These are phyloP conservation scores for Solanum lycopersicoides DNA, from an alignment of 257 asterid species.

Conservation along the genomic window DNA sequence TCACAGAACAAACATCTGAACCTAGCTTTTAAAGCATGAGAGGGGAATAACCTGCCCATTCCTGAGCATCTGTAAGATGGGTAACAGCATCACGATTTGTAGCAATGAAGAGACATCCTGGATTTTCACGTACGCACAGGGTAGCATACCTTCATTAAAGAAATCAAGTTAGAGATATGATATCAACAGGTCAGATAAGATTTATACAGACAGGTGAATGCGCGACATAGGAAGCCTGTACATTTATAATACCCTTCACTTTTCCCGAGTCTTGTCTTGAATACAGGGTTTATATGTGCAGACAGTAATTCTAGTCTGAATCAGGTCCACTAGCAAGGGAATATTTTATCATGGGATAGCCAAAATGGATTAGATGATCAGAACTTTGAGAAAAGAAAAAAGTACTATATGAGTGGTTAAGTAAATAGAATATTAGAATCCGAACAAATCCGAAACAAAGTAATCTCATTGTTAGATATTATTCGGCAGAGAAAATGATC, in stretches of 20 bases:
- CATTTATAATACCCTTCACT: background rate
- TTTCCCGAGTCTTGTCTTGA: background rate
- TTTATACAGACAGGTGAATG: background rate
- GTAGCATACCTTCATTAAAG: constrained; percentile 74
- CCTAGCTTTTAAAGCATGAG: background rate
- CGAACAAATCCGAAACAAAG: background rate
- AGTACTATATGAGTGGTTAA: background rate
- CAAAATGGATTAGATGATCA: background rate
- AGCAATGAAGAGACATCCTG: constrained; percentile 94
- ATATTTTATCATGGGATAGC: background rate
- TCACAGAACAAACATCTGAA: background rate
- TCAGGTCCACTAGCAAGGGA: background rate
- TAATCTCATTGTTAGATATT: background rate
- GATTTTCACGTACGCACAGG: constrained; percentile 94
- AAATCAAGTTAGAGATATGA: background rate
- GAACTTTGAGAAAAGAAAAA: background rate
- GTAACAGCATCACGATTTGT: constrained; percentile 98
- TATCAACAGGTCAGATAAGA: background rate
- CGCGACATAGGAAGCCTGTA: background rate
- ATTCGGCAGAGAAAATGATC: background rate
- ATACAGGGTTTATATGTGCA: background rate
- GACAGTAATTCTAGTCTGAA: background rate
- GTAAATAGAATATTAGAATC: background rate
- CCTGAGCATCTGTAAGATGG: constrained; percentile 99
- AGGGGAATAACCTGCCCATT: constrained; percentile 86